Evolutionary conservation across 495 filamentous ascomycete species (phyloP).

Genomic region (Pseudoneurospora amorphoporcata): DNA sequence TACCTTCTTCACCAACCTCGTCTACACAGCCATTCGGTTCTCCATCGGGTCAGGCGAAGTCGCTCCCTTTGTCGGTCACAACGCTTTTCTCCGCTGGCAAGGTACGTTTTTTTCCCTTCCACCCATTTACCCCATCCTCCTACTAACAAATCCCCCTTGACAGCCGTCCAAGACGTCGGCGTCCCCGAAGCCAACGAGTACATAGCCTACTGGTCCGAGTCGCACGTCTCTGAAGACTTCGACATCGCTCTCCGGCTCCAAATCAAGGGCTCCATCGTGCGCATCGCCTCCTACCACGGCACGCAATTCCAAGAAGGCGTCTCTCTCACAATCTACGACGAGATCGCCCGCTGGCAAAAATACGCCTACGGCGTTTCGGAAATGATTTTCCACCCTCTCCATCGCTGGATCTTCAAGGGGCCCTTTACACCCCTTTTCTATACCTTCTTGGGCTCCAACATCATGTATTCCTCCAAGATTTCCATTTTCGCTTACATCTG

Average conservation of each 20-base stretch:
- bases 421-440: slow-evolving; percentile 63
- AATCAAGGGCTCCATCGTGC: slow-evolving; percentile 53
- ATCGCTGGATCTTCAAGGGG: slow-evolving; percentile 46
- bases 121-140: neutral
- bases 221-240: slow-evolving; percentile 68
- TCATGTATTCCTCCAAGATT: slow-evolving; percentile 60
- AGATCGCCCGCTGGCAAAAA: slow-evolving; percentile 69
- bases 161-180: slow-evolving; percentile 58
- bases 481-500: slow-evolving; percentile 71
- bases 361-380: slow-evolving; percentile 74
- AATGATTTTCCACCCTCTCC: slow-evolving; percentile 59
- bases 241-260: slow-evolving; percentile 71
- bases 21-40: slow-evolving; percentile 63
- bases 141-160: neutral
- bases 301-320: slow-evolving; percentile 71
- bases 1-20: slow-evolving; percentile 69
- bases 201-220: slow-evolving; percentile 69
- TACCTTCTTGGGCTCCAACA: slow-evolving; percentile 48
- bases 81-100: slow-evolving; percentile 60
- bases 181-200: slow-evolving; percentile 51
- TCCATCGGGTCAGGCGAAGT: slow-evolving; percentile 67
- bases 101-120: neutral
- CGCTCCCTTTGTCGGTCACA: slow-evolving; percentile 63
- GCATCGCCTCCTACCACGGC: slow-evolving; percentile 55
- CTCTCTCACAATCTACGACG: slow-evolving; percentile 70